Conservation (phyloP, 2,329 filamentous ascomycete genomes). For the Clonostachys rhizophaga region DNA sequence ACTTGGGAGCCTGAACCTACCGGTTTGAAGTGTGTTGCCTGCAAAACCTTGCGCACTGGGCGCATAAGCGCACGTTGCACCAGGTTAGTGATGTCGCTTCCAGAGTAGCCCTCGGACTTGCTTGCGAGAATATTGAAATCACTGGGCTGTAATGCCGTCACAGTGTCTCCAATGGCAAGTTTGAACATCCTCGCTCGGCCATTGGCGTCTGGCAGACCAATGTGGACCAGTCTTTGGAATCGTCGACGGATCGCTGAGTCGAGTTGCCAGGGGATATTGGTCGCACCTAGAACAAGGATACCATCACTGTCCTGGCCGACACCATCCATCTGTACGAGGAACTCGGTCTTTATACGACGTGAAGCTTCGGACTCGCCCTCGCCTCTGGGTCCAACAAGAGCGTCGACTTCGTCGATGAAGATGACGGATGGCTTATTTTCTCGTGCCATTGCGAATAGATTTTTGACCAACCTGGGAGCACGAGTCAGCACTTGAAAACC, state of each 20-base stretch:
- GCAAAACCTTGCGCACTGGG: slow-evolving; percentile 92
- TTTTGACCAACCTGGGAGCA: slow-evolving; percentile 74
- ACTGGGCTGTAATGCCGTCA: slow-evolving; percentile 71
- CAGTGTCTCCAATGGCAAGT: slow-evolving; percentile 87
- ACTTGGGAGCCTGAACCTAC: slow-evolving; percentile 37
- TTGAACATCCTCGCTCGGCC: slow-evolving; percentile 95
- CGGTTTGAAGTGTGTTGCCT: slow-evolving; percentile 95
- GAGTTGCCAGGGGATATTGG: slow-evolving; percentile 98
- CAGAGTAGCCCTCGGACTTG: slow-evolving; percentile 89
- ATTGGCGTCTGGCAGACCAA: slow-evolving; percentile 81
- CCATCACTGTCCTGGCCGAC: slow-evolving; percentile 94
- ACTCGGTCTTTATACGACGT: slow-evolving; percentile 95
- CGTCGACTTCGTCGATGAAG: slow-evolving; percentile 98
- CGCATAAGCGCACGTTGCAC: slow-evolving; percentile 98
- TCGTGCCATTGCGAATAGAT: slow-evolving; percentile 94
- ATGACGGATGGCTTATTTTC: slow-evolving; percentile 98
- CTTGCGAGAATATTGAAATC: slow-evolving; percentile 80
- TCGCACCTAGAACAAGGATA: slow-evolving; percentile 90
- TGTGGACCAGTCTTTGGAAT: slow-evolving; percentile 95
- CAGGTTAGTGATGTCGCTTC: slow-evolving; percentile 91
- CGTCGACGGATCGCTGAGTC: slow-evolving; percentile 93
- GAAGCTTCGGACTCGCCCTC: slow-evolving; percentile 98
- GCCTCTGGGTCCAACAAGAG: slow-evolving; percentile 83
- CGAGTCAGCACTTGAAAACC: background rate
- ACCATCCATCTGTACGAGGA: slow-evolving; percentile 98